Evolutionary conservation across 208 protist genomes (phyloP).

Genomic region (Trypanosoma grayi): DNA sequence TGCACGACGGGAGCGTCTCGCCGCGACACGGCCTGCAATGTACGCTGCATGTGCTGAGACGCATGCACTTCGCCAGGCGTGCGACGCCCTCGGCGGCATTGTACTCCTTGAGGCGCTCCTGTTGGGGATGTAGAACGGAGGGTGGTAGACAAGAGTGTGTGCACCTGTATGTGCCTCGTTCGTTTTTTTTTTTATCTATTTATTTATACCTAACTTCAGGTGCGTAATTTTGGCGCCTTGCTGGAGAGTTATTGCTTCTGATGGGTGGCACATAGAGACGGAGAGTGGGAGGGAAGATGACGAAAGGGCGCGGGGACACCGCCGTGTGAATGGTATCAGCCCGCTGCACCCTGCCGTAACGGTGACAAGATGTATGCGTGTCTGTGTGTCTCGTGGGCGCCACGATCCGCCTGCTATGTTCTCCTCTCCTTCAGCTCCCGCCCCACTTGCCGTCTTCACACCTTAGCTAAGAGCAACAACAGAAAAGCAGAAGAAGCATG

Average conservation of each 20-base stretch:
- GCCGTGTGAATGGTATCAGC: too few species aligned
- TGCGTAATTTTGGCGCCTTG: not conserved
- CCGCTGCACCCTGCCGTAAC: too few species aligned
- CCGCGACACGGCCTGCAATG: slow-evolving; percentile 22
- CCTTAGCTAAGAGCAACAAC: slow-evolving; percentile 3
- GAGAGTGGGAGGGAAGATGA: too few species aligned
- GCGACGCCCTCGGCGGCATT: slow-evolving; percentile 31
- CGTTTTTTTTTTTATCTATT: not conserved
- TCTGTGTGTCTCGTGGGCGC: too few species aligned
- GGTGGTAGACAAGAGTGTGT: too few species aligned
- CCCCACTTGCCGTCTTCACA: too few species aligned
- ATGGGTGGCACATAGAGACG: too few species aligned
- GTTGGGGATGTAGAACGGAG: not conserved
- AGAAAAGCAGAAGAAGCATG: slow-evolving; percentile 2
- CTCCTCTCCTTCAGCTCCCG: not conserved
- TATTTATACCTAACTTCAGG: not conserved
- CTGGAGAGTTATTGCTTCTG: too few species aligned
- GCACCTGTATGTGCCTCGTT: too few species aligned
- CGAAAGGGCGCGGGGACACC: too few species aligned
- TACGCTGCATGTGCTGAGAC: slow-evolving; percentile 14
- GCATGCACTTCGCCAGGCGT: slow-evolving; percentile 19
- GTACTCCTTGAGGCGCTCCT: slow-evolving; percentile 35
- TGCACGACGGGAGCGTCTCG: slow-evolving; percentile 5
- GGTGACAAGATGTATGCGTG: too few species aligned
- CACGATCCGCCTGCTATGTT: too few species aligned